Evolutionary conservation across 2,329 filamentous ascomycete species (phyloP), one percentile per base, ranked within the genome.

Genomic region (Fusarium domesticum): DNA sequence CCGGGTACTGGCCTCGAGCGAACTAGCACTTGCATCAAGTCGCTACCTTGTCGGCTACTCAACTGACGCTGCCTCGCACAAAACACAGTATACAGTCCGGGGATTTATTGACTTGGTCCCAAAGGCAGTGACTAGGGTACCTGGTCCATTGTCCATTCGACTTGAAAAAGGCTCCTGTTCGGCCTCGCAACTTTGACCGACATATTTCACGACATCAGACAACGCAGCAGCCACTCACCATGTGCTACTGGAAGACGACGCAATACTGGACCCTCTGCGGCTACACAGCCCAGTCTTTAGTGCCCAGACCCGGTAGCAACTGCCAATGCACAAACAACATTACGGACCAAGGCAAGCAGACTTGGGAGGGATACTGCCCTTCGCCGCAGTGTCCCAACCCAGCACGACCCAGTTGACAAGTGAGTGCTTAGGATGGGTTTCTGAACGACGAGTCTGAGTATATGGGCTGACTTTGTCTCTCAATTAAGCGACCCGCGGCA

Each of bases 171-270:
- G 4, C 23, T 11, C 8, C 23, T 28, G 23, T 18, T 33, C 36
- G 32, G 1, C 11, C 31, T 31, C 11, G 25, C 11, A 33, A 35
- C 23, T 34, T 12, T 31, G 35, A 23, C 10, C 20, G 3, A 14
- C 15, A 10, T 23, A 30, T 30, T 15, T n/a, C 15, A 16, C 12
- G 6, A 19, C 31, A 10, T 40, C 14, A 32, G 31, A 33, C 16
- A 20, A 37, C 31, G 5, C 15, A 25, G 16, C 45, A 41, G 11
- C 6, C 18, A 30, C 19, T 33, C 53, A 65, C 14, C 45, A 68
- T 68, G 66, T 68, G 66, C 50, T 40, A 58, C 51, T 68, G 65
- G 64, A 52, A 55, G 20, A 59, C 58, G 16, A 62, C 59, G 32
- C 54, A 67, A 46, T 37, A 42, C 48, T 68, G 60, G 62, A 58